These are phyloP conservation scores for Rosa hybrid DNA, from an alignment of 331 rosid genomes.

Conservation along the genomic window DNA sequence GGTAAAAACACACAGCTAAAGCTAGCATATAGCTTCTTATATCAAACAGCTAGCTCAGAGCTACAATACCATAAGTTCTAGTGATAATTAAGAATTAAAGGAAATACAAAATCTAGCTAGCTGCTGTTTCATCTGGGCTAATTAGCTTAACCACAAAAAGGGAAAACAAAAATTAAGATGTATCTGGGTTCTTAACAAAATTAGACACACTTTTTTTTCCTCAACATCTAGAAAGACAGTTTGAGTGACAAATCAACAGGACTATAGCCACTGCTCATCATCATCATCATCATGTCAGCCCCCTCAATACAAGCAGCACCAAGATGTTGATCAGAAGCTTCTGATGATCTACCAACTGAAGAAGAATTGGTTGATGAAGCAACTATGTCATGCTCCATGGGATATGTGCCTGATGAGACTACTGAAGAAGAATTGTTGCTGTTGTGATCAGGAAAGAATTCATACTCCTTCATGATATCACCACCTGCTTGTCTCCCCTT, in stretches of 20 bases:
- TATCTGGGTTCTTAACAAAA: conserved; percentile 8
- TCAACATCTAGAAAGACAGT: conserved; percentile 52
- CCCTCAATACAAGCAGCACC: conserved; percentile 22
- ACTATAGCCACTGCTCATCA: conserved; percentile 30
- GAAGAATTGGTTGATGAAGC: conserved; percentile 39
- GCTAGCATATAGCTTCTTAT: neutral
- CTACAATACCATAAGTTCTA: neutral
- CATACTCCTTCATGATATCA: conserved; percentile 72
- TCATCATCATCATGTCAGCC: conserved; percentile 26
- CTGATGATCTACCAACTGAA: conserved; percentile 32
- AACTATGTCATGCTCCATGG: conserved; percentile 38
- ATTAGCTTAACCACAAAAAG: conserved; percentile 30
- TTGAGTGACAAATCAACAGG: conserved; percentile 81
- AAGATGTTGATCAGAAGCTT: conserved; percentile 39
- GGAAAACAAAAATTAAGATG: conserved; percentile 14
- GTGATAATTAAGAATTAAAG: neutral
- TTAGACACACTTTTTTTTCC: conserved; percentile 5
- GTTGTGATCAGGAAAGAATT: conserved; percentile 54
- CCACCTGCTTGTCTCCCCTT: conserved; percentile 38
- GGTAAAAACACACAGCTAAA: neutral
- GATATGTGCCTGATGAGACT: conserved; percentile 32
- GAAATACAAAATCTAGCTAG: neutral
- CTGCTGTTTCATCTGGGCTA: neutral
- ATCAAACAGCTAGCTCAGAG: neutral
- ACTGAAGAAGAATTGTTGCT: neutral